Evolutionary conservation across 2,329 filamentous ascomycete species (phyloP).

Genomic region (Tympanopsis confertula): DNA sequence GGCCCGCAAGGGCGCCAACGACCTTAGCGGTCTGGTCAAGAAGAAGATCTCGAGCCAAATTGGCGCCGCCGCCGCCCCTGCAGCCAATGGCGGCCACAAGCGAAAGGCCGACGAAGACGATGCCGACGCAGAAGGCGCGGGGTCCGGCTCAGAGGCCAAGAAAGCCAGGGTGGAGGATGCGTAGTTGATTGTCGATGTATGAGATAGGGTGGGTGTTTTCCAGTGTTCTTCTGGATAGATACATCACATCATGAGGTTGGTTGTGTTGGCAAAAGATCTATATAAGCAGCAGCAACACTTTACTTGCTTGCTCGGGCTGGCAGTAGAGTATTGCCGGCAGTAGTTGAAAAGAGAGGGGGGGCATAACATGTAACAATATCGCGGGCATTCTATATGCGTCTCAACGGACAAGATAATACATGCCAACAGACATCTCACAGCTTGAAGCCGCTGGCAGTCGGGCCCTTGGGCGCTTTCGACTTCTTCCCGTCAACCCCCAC

Average conservation of each 20-base stretch:
- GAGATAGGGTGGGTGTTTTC: slow-evolving; percentile 28
- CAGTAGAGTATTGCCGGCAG: too few species aligned
- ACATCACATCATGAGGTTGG: slow-evolving; percentile 3
- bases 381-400: background rate
- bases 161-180: slow-evolving; percentile 20
- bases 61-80: slow-evolving; percentile 23
- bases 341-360: too few species aligned
- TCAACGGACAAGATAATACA: background rate
- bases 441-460: slow-evolving; percentile 49
- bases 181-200: slow-evolving; percentile 32
- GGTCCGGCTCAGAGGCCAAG: slow-evolving; percentile 39
- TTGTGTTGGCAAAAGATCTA: too few species aligned
- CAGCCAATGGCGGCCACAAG: slow-evolving; percentile 18
- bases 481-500: slow-evolving; percentile 75
- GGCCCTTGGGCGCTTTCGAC: slow-evolving; percentile 38
- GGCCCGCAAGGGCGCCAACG: slow-evolving; percentile 62
- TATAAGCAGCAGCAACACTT: too few species aligned
- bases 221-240: slow-evolving; percentile 18
- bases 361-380: too few species aligned
- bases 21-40: slow-evolving; percentile 46
- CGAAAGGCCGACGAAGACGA: slow-evolving; percentile 57
- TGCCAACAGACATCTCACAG: slow-evolving; percentile 25
- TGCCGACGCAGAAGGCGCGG: slow-evolving; percentile 66
- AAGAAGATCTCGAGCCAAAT: slow-evolving; percentile 9
- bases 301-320: too few species aligned